These are phyloP conservation scores for Exophiala aquamarina DNA, from an alignment of 2,329 filamentous ascomycete species.

Conservation along the genomic window DNA sequence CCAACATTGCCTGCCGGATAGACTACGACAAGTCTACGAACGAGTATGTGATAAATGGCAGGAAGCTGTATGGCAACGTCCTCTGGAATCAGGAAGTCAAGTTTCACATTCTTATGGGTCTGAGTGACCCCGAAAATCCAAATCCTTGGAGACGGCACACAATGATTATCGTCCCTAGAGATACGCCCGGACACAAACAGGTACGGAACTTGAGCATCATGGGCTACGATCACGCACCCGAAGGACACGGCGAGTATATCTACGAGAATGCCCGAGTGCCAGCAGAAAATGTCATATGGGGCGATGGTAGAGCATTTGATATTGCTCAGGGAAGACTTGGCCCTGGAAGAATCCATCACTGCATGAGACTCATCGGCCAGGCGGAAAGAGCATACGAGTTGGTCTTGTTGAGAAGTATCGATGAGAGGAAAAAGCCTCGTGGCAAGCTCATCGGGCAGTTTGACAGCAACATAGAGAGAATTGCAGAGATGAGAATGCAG, in stretches of 20 bases:
- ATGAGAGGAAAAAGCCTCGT: slow-evolving; percentile 77
- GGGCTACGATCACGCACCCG: slow-evolving; percentile 77
- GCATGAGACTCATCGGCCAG: slow-evolving; percentile 81
- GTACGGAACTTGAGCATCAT: slow-evolving; percentile 82
- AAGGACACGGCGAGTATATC: slow-evolving; percentile 79
- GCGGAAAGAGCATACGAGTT: slow-evolving; percentile 81
- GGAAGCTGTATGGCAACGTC: slow-evolving; percentile 31
- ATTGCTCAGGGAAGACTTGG: slow-evolving; percentile 89
- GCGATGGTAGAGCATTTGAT: slow-evolving; percentile 82
- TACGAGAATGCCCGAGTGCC: slow-evolving; percentile 82
- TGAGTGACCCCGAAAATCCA: slow-evolving; percentile 68
- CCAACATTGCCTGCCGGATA: slow-evolving; percentile 77
- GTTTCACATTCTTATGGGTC: slow-evolving; percentile 87
- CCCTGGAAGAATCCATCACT: slow-evolving; percentile 85
- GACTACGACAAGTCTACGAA: slow-evolving; percentile 59
- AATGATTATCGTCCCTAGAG: slow-evolving; percentile 74
- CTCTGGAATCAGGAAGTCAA: slow-evolving; percentile 39
- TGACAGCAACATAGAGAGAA: slow-evolving; percentile 82
- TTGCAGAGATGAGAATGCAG: slow-evolving; percentile 78
- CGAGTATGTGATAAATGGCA: slow-evolving; percentile 76
- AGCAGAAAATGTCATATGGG: slow-evolving; percentile 67
- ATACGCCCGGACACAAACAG: slow-evolving; percentile 74
- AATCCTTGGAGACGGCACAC: slow-evolving; percentile 79
- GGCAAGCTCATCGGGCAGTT: slow-evolving; percentile 78
- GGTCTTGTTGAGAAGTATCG: slow-evolving; percentile 84